phyloP scores from a whole-genome alignment of 257 asterid genomes.

The Scutellaria galericulata region DNA sequence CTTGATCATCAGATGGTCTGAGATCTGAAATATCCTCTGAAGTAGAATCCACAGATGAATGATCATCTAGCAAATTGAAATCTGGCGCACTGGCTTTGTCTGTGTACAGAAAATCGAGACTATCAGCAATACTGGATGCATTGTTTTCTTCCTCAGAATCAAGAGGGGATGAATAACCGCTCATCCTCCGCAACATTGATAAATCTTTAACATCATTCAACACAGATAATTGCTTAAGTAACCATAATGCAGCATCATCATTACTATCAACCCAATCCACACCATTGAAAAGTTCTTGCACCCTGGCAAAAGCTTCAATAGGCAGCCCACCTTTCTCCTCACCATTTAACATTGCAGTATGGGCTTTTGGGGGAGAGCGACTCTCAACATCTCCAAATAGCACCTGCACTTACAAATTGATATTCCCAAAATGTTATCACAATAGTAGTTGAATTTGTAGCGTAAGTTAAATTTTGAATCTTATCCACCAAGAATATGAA shows the following conservation, averaged over 20 bases:
- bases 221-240: constrained; percentile 83
- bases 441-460: constrained; percentile 18
- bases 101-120: constrained; percentile 85
- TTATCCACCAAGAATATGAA: constrained; percentile 10
- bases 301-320: constrained; percentile 91
- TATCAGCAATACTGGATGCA: constrained; percentile 87
- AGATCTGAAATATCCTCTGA: constrained; percentile 63
- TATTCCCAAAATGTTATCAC: constrained; percentile 32
- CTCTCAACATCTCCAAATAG: constrained; percentile 95
- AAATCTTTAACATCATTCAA: constrained; percentile 85
- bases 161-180: constrained; percentile 81
- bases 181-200: constrained; percentile 71
- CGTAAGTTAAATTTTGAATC: constrained; percentile 28
- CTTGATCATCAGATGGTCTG: constrained; percentile 51
- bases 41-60: constrained; percentile 57
- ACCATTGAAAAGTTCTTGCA: constrained; percentile 88
- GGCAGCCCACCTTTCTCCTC: constrained; percentile 96
- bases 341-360: constrained; percentile 72
- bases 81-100: constrained; percentile 74
- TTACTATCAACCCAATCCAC: constrained; percentile 82
- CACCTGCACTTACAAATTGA: constrained; percentile 53
- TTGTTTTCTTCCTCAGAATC: constrained; percentile 97
- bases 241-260: constrained; percentile 95
- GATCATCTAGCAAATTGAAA: constrained; percentile 66
- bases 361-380: constrained; percentile 65